Evolutionary conservation across 163 green algal species (phyloP).

Genomic region (Scenedesmus sp.): DNA sequence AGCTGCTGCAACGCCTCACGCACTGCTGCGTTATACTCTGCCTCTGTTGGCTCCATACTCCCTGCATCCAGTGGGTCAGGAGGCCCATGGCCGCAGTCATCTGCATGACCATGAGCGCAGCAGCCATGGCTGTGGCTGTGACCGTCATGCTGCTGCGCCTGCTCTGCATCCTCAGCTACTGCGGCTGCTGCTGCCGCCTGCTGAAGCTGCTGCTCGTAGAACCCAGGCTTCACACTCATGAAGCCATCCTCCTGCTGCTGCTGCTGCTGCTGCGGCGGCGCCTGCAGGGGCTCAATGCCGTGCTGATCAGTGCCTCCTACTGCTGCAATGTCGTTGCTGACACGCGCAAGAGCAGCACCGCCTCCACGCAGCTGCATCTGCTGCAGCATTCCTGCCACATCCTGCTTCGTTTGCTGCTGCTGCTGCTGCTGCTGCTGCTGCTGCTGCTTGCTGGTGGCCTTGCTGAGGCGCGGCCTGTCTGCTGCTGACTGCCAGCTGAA

Average conservation of each 20-base stretch:
- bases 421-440: background rate
- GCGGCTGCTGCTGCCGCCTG: constrained; percentile 19
- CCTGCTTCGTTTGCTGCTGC: constrained; percentile 28
- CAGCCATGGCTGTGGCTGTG: constrained; percentile 25
- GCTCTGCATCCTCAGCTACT: constrained; percentile 1
- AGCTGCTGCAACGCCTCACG: constrained; percentile 44
- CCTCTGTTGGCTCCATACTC: constrained; percentile 20
- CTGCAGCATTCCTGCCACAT: background rate
- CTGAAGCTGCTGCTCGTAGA: constrained; percentile 48
- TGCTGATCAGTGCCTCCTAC: constrained; percentile 22
- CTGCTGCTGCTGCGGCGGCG: background rate
- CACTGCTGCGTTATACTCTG: constrained; percentile 43
- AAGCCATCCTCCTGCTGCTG: constrained; percentile 40
- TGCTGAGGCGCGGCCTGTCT: constrained; percentile 9
- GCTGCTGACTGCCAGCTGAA: constrained; percentile 38
- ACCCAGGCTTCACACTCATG: constrained; percentile 47
- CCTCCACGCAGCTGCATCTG: constrained; percentile 3
- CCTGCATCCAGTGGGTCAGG: constrained; percentile 13
- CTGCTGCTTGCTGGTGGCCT: background rate
- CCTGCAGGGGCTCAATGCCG: background rate
- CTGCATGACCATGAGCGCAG: constrained; percentile 14
- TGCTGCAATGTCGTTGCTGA: constrained; percentile 2
- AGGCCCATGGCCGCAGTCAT: background rate
- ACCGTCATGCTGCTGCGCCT: constrained; percentile 15
- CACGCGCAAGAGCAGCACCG: background rate